phyloP scores from a whole-genome alignment of 345 rosid genomes.

The Raphanus raphanistrum region DNA sequence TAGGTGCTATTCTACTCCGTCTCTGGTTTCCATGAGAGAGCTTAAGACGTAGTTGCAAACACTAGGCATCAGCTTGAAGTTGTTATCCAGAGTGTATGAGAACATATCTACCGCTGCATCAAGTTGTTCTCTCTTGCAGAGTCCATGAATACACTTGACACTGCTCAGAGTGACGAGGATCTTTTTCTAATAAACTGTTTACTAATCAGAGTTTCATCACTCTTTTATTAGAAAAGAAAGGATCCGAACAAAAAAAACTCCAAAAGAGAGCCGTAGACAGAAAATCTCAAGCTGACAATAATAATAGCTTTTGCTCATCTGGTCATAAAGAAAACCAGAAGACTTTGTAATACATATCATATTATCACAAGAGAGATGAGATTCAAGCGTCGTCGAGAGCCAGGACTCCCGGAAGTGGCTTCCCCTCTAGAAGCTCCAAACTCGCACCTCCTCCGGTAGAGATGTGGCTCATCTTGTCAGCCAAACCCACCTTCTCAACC shows the following conservation, averaged over 20 bases:
- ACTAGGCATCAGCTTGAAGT: constrained; percentile 51
- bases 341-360: constrained; percentile 17
- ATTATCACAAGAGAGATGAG: constrained; percentile 17
- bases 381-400: constrained; percentile 72
- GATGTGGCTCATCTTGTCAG: constrained; percentile 81
- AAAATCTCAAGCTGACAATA: constrained; percentile 23
- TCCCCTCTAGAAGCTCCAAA: constrained; percentile 85
- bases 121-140: constrained; percentile 52
- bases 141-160: constrained; percentile 58
- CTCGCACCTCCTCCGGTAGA: constrained; percentile 94
- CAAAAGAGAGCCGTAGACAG: constrained; percentile 20
- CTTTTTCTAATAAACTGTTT: constrained; percentile 5
- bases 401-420: constrained; percentile 79
- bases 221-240: not conserved
- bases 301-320: constrained; percentile 8
- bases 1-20: too few species aligned
- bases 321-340: constrained; percentile 21
- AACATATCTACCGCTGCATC: constrained; percentile 67
- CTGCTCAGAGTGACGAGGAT: constrained; percentile 68
- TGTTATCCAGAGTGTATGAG: constrained; percentile 64
- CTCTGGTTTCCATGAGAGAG: constrained; percentile 47
- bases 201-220: constrained; percentile 18
- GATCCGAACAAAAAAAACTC: constrained; percentile 26
- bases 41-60: constrained; percentile 59
- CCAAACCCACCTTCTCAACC: constrained; percentile 78